phyloP scores from a whole-genome alignment of 2,329 filamentous ascomycete genomes.

The Rhynchosporium agropyri region DNA sequence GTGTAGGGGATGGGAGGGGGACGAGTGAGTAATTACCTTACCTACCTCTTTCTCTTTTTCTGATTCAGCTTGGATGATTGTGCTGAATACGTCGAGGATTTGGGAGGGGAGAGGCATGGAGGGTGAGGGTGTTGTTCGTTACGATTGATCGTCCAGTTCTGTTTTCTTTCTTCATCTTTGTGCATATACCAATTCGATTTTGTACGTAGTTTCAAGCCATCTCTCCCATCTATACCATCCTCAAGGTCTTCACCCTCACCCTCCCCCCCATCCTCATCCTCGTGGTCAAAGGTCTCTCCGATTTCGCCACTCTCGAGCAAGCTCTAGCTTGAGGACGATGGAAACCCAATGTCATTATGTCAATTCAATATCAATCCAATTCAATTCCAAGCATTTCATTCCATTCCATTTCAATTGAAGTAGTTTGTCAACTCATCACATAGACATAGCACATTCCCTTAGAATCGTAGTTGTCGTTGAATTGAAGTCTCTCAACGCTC shows the following conservation, averaged over 20 bases:
- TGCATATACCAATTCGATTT: constrained; percentile 16
- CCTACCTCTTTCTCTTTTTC: not conserved
- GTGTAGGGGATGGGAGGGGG: constrained; percentile 67
- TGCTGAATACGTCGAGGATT: not conserved
- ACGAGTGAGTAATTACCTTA: not conserved
- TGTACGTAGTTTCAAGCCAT: constrained; percentile 2
- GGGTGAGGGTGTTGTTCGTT: not conserved
- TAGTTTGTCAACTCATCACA: no score
- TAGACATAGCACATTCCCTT: no score
- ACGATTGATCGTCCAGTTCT: not conserved
- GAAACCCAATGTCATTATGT: no score
- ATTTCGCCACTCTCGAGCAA: no score
- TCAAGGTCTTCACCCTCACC: not conserved
- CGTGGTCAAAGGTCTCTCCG: no score
- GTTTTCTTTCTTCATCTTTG: not conserved
- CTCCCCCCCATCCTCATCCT: not conserved
- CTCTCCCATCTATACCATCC: not conserved
- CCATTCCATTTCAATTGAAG: no score
- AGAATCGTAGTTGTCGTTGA: no score
- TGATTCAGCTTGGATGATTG: not conserved
- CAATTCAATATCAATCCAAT: no score
- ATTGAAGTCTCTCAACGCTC: no score
- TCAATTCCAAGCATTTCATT: no score
- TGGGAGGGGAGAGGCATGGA: not conserved
- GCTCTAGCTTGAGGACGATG: no score